These are phyloP conservation scores for Skeletonema tropicum DNA, from an alignment of 108 stramenopile species.

Conservation along the genomic window DNA sequence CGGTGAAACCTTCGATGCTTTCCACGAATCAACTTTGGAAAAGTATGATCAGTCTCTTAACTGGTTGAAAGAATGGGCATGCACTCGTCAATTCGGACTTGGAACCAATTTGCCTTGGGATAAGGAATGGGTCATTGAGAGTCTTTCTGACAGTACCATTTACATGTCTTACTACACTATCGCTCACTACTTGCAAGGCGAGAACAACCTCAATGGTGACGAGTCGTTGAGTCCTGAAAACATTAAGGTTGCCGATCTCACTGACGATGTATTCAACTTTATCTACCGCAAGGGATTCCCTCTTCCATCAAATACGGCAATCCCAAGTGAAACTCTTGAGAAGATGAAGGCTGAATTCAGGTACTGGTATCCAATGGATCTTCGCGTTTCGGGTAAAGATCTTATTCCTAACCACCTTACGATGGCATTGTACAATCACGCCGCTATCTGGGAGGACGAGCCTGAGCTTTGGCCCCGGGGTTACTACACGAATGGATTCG, in stretches of 20 bases:
- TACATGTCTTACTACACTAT: constrained; percentile 99
- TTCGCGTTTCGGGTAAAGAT: constrained; percentile 96
- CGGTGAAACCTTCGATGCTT: constrained; percentile 88
- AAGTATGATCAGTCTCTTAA: constrained; percentile 89
- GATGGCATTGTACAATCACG: constrained; percentile 98
- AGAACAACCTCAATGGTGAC: constrained; percentile 89
- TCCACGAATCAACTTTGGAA: constrained; percentile 71
- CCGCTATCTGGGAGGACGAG: constrained; percentile 95
- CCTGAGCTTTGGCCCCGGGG: constrained; percentile 91
- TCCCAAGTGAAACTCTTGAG: constrained; percentile 75
- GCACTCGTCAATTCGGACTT: constrained; percentile 96
- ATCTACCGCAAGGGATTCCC: constrained; percentile 82
- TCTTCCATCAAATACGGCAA: constrained; percentile 70
- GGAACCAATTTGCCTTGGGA: constrained; percentile 98
- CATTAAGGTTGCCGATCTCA: constrained; percentile 83
- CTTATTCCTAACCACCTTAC: constrained; percentile 98
- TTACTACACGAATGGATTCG: constrained; percentile 96
- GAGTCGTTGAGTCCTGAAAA: constrained; percentile 72
- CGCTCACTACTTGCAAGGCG: constrained; percentile 91
- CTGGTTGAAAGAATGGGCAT: constrained; percentile 99
- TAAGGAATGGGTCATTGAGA: constrained; percentile 96
- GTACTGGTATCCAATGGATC: constrained; percentile 98
- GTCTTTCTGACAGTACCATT: constrained; percentile 96
- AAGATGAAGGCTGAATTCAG: constrained; percentile 89
- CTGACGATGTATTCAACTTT: constrained; percentile 93